Percentiles rank a stretch among this genome's conserved stretches.
These are phyloP conservation scores for Vickermania ingenoplastis DNA, from an alignment of 208 protist species.

Conservation along the genomic window DNA sequence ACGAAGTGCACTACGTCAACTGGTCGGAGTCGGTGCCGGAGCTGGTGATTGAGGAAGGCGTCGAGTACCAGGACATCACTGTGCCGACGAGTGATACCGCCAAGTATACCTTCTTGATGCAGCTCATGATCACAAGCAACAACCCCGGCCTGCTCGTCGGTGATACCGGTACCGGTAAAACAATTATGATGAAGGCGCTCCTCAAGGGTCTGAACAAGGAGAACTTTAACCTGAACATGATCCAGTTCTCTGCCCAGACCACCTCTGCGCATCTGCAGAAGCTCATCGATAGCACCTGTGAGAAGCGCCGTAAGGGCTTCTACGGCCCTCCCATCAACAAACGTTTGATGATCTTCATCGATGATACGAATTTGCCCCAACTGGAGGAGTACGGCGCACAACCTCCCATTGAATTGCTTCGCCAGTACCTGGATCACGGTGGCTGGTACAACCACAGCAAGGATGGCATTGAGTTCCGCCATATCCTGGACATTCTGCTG, in stretches of 20 bases:
- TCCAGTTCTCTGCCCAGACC: conserved; percentile 96
- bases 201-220: conserved; percentile 77
- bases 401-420: conserved; percentile 94
- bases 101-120: conserved; percentile 87
- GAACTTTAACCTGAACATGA: conserved; percentile 76
- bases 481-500: conserved; percentile 86
- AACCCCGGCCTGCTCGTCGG: conserved; percentile 87
- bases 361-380: conserved; percentile 95
- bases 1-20: conserved; percentile 63
- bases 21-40: conserved; percentile 81
- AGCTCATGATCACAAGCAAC: conserved; percentile 71
- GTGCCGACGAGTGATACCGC: conserved; percentile 92
- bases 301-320: conserved; percentile 91
- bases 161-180: conserved; percentile 95
- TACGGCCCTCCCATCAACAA: conserved; percentile 95
- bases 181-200: conserved; percentile 89
- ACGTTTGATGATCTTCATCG: conserved; percentile 92
- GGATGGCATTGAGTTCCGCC: conserved; percentile 81
- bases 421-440: conserved; percentile 94
- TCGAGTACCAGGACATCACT: conserved; percentile 92
- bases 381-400: conserved; percentile 95
- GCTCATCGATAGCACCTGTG: conserved; percentile 91
- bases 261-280: conserved; percentile 86
- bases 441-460: conserved; percentile 95
- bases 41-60: conserved; percentile 64